A percentile compares a stretch with the other conserved stretches of the same genome.
These are phyloP conservation scores for Fusarium sp. DNA, from an alignment of 2,329 filamentous ascomycete species.

Conservation along the genomic window DNA sequence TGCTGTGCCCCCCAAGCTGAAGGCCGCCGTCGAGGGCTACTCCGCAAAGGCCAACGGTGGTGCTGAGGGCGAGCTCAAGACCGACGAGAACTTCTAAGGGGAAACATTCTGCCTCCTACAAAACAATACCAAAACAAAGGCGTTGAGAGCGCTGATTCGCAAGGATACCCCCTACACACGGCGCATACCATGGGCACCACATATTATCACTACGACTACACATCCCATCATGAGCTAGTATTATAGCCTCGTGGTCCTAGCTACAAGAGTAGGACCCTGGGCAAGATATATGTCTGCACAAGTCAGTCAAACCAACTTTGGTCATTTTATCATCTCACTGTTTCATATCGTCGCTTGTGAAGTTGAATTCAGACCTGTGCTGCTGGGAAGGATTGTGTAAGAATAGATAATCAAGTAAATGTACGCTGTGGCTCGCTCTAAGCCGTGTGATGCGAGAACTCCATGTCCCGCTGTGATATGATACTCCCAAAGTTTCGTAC, in stretches of 20 bases:
- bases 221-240: constrained; percentile 1
- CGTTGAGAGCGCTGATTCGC: constrained; percentile 24
- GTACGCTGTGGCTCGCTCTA: constrained; percentile 35
- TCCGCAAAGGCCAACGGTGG: constrained; percentile 45
- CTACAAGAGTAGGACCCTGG: not conserved
- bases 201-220: constrained; percentile 13
- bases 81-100: constrained; percentile 38
- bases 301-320: constrained; percentile 18
- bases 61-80: constrained; percentile 30
- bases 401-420: constrained; percentile 31
- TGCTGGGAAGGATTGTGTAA: not conserved
- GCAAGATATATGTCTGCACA: constrained; percentile 1
- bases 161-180: constrained; percentile 39
- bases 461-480: constrained; percentile 29
- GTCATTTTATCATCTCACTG: constrained; percentile 6
- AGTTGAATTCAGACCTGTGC: not conserved
- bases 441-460: constrained; percentile 32
- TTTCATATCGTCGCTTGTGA: not conserved
- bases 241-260: not conserved
- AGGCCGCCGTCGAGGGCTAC: constrained; percentile 44
- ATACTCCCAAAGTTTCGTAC: constrained; percentile 17
- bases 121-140: constrained; percentile 8
- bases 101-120: not conserved
- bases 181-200: constrained; percentile 10
- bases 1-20: constrained; percentile 50